Conservation (phyloP, 768 basidiomycete genomes). For the Aureoboletus auriporus region DNA sequence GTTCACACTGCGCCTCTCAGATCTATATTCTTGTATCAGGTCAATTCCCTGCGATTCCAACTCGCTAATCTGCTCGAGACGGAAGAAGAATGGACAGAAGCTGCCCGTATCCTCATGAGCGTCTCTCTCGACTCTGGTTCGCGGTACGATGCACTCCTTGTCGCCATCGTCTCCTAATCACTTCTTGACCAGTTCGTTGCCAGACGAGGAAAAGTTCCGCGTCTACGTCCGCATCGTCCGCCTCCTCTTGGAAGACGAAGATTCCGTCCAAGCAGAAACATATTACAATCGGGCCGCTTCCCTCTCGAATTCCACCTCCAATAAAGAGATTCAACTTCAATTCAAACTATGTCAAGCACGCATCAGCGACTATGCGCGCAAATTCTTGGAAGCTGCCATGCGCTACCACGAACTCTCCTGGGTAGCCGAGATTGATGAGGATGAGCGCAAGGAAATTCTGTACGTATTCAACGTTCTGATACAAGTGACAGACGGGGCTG, state of each 20-base stretch:
- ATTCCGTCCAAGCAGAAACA: slow-evolving; percentile 95
- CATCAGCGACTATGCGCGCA: slow-evolving; percentile 87
- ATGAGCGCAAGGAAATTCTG: slow-evolving; percentile 89
- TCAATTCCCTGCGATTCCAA: slow-evolving; percentile 77
- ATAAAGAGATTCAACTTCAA: slow-evolving; percentile 75
- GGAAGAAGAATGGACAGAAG: slow-evolving; percentile 92
- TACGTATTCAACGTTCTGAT: slow-evolving; percentile 37
- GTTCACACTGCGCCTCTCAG: neutral
- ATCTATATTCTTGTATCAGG: slow-evolving; percentile 40
- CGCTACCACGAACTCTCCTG: slow-evolving; percentile 94
- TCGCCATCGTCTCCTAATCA: slow-evolving; percentile 3
- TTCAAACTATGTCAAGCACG: slow-evolving; percentile 95
- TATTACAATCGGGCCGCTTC: slow-evolving; percentile 96
- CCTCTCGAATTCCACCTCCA: slow-evolving; percentile 72
- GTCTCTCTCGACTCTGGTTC: slow-evolving; percentile 89
- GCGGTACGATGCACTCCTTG: slow-evolving; percentile 46
- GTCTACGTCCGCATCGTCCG: slow-evolving; percentile 94
- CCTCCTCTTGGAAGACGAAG: slow-evolving; percentile 91
- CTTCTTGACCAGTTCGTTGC: slow-evolving; percentile 43
- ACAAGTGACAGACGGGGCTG: slow-evolving; percentile 2
- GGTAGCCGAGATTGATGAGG: slow-evolving; percentile 88
- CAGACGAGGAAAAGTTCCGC: slow-evolving; percentile 83
- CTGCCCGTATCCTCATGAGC: slow-evolving; percentile 87
- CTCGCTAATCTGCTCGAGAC: slow-evolving; percentile 86
- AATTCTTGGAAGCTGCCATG: slow-evolving; percentile 91